Percentiles rank a stretch among this genome's conserved stretches.
Conservation (phyloP, 352 stramenopile species). For the Pythium aristosporum region DNA sequence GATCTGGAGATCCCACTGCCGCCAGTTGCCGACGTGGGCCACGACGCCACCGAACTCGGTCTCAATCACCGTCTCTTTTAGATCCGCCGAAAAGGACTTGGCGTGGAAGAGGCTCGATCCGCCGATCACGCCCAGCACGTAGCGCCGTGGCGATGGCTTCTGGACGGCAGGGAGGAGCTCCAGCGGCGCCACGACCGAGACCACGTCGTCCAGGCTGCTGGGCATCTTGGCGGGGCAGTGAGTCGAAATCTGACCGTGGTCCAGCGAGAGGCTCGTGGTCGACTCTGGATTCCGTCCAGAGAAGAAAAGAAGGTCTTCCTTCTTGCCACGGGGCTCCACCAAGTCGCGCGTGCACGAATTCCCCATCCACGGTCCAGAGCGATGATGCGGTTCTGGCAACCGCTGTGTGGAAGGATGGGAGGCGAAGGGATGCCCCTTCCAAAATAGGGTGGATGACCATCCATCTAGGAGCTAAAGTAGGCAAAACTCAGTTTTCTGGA, state of each 20-base stretch:
- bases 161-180: neutral
- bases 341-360: too few species aligned
- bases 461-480: neutral
- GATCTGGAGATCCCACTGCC: constrained; percentile 44
- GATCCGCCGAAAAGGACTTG: constrained; percentile 53
- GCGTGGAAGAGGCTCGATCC: constrained; percentile 86
- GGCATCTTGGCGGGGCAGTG: too few species aligned
- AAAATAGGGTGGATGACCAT: neutral
- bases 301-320: too few species aligned
- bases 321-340: too few species aligned
- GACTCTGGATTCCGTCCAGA: too few species aligned
- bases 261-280: too few species aligned
- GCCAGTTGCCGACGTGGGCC: constrained; percentile 58
- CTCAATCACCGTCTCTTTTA: constrained; percentile 55
- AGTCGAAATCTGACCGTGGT: too few species aligned
- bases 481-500: neutral
- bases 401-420: neutral
- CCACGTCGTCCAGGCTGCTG: too few species aligned
- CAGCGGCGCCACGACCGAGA: neutral
- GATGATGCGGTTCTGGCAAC: too few species aligned
- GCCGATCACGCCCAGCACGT: constrained; percentile 82
- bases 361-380: too few species aligned
- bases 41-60: constrained; percentile 72
- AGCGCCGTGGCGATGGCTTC: constrained; percentile 13
- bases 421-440: neutral